A percentile compares a stretch with the other conserved stretches of the same genome.
phyloP scores from a whole-genome alignment of 2,329 filamentous ascomycete genomes.

The Sclerotinia sclerotiorum region DNA sequence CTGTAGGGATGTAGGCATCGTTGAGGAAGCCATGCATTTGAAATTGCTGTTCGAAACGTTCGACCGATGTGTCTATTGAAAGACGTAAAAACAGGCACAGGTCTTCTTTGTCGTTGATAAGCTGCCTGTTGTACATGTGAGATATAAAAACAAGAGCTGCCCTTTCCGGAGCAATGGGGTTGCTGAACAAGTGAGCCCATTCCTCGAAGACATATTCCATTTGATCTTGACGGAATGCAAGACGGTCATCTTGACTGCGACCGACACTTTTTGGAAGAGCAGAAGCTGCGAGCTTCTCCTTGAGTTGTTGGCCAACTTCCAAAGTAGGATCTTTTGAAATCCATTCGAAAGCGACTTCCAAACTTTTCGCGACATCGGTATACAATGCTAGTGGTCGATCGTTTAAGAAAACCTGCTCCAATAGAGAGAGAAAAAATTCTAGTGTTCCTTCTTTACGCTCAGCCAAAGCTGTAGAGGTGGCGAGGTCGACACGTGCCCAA shows the following conservation, averaged over 20 bases:
- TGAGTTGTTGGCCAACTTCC: slow-evolving; percentile 67
- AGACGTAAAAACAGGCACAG: slow-evolving; percentile 76
- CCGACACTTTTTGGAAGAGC: slow-evolving; percentile 54
- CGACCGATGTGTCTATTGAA: slow-evolving; percentile 76
- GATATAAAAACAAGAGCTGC: slow-evolving; percentile 74
- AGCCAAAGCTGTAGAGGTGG: slow-evolving; percentile 70
- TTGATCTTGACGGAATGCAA: slow-evolving; percentile 69
- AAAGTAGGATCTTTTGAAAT: slow-evolving; percentile 70
- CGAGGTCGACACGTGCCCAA: slow-evolving; percentile 65
- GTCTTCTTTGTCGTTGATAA: slow-evolving; percentile 74
- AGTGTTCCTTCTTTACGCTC: slow-evolving; percentile 70
- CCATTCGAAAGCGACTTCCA: slow-evolving; percentile 81
- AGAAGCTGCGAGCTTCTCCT: slow-evolving; percentile 59
- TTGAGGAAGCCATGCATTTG: slow-evolving; percentile 57
- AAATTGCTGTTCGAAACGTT: slow-evolving; percentile 71
- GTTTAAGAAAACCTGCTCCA: slow-evolving; percentile 76
- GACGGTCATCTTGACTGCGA: slow-evolving; percentile 56
- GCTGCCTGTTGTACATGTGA: slow-evolving; percentile 73
- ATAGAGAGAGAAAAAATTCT: slow-evolving; percentile 74
- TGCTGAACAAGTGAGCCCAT: slow-evolving; percentile 82
- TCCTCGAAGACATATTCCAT: slow-evolving; percentile 95
- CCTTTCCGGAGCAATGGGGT: slow-evolving; percentile 72
- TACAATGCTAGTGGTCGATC: slow-evolving; percentile 76
- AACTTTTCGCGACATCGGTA: slow-evolving; percentile 80
- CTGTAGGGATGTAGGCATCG: slow-evolving; percentile 62